phyloP scores from a whole-genome alignment of 768 basidiomycete genomes.

The Mycena venus region DNA sequence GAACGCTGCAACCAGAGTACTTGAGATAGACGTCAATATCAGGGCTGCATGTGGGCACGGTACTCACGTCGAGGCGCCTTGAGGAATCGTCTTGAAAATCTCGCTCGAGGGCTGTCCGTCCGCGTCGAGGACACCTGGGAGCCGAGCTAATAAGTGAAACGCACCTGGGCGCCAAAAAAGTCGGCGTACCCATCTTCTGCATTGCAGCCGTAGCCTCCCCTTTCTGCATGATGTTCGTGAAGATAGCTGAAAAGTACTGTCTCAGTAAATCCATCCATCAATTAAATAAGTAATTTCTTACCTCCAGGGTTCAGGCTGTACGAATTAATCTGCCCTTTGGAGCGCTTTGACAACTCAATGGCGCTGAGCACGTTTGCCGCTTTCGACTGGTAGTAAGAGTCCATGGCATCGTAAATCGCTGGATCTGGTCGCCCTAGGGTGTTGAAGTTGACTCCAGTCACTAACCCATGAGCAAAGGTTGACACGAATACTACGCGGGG shows the following conservation, averaged over 20 bases:
- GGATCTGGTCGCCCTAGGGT: background rate
- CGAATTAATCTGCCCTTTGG: background rate
- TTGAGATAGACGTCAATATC: background rate
- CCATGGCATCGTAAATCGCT: background rate
- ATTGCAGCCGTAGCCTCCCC: background rate
- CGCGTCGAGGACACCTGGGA: constrained; percentile 8
- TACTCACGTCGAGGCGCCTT: constrained; percentile 26
- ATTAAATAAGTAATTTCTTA: background rate
- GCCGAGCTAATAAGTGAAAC: background rate
- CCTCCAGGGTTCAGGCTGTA: constrained; percentile 22
- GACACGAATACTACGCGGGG: constrained; percentile 13
- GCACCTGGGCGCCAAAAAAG: background rate
- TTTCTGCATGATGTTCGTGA: constrained; percentile 1
- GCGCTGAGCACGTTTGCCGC: constrained; percentile 22
- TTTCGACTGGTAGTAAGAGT: background rate
- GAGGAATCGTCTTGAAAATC: background rate
- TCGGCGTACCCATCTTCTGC: background rate
- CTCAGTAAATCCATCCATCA: no score
- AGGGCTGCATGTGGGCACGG: background rate
- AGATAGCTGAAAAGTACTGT: background rate
- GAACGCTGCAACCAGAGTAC: constrained; percentile 26
- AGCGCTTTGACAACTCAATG: constrained; percentile 11
- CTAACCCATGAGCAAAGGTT: background rate
- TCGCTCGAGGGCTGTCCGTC: constrained; percentile 2
- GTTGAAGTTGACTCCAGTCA: background rate